A percentile compares a stretch with the other conserved stretches of the same genome.
Evolutionary conservation across 2,329 filamentous ascomycete species (phyloP).

Genomic region (Nemania abortiva): DNA sequence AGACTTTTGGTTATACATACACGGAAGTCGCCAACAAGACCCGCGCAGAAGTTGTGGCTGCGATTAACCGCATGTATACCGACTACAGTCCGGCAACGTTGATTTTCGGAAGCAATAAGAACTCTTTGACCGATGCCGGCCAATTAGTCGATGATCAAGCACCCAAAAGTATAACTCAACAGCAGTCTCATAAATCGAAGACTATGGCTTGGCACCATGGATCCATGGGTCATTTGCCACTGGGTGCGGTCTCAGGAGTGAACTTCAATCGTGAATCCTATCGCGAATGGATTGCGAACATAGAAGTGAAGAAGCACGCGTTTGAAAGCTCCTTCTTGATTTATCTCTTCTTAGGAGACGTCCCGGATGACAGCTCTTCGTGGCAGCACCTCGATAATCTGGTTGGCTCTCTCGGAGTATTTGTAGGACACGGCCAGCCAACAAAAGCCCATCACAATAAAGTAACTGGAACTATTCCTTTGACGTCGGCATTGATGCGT

Average conservation of each 20-base stretch:
- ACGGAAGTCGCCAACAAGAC: slow-evolving; percentile 68
- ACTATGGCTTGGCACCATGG: slow-evolving; percentile 45
- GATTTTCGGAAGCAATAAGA: slow-evolving; percentile 31
- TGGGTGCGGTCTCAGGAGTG: slow-evolving; percentile 53
- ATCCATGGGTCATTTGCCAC: slow-evolving; percentile 44
- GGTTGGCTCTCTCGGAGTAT: slow-evolving; percentile 71
- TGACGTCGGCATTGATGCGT: slow-evolving; percentile 63
- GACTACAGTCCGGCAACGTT: slow-evolving; percentile 56
- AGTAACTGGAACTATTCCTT: slow-evolving; percentile 63
- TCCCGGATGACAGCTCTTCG: slow-evolving; percentile 56
- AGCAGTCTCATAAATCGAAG: slow-evolving; percentile 14
- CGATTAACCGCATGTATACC: slow-evolving; percentile 74
- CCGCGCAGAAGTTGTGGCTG: slow-evolving; percentile 58
- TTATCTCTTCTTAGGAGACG: slow-evolving; percentile 74
- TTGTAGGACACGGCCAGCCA: slow-evolving; percentile 54
- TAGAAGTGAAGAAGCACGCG: slow-evolving; percentile 71
- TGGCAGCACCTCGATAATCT: slow-evolving; percentile 69
- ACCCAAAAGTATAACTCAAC: not conserved
- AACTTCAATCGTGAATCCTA: slow-evolving; percentile 57
- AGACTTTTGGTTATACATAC: slow-evolving; percentile 80
- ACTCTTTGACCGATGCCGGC: slow-evolving; percentile 4
- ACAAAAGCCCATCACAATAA: slow-evolving; percentile 52
- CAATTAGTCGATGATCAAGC: slow-evolving; percentile 9
- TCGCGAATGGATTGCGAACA: slow-evolving; percentile 76
- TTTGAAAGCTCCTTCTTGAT: slow-evolving; percentile 72